phyloP scores from a whole-genome alignment of 305 asterid genomes.

The Fraxinus latifolia region DNA sequence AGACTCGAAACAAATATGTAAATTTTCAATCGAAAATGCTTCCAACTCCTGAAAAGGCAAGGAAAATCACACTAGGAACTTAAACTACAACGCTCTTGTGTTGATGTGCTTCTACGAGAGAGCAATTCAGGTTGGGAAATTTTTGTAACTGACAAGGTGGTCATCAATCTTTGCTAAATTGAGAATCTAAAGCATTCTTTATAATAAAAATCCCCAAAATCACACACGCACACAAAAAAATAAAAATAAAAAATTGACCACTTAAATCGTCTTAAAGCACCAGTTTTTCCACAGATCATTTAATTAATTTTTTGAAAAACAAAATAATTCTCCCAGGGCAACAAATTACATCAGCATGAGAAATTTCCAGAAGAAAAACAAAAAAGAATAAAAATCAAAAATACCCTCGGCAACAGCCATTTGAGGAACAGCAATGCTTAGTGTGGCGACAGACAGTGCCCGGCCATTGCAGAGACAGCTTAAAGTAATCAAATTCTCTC shows the following conservation, averaged over 20 bases:
- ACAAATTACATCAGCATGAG: slow-evolving; percentile 2
- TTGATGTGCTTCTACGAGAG: neutral
- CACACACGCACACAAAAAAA: neutral
- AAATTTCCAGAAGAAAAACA: neutral
- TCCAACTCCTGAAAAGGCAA: neutral
- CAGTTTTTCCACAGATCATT: neutral
- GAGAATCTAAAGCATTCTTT: neutral
- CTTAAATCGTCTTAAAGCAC: neutral
- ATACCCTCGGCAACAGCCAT: slow-evolving; percentile 79
- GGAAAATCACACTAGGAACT: neutral
- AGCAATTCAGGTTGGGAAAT: neutral
- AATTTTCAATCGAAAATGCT: neutral
- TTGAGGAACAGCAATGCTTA: slow-evolving; percentile 59
- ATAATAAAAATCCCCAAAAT: neutral
- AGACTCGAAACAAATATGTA: neutral
- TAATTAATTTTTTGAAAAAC: neutral
- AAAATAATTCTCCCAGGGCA: neutral
- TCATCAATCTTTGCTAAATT: neutral
- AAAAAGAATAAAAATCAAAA: neutral
- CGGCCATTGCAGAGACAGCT: slow-evolving; percentile 77
- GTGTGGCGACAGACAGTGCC: slow-evolving; percentile 63
- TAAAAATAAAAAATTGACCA: neutral
- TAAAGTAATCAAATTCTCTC: slow-evolving; percentile 75
- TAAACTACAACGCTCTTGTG: neutral
- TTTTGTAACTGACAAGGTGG: neutral